Conservation (phyloP, 2,329 filamentous ascomycete species). For the Hypoxylon rubiginosum region DNA sequence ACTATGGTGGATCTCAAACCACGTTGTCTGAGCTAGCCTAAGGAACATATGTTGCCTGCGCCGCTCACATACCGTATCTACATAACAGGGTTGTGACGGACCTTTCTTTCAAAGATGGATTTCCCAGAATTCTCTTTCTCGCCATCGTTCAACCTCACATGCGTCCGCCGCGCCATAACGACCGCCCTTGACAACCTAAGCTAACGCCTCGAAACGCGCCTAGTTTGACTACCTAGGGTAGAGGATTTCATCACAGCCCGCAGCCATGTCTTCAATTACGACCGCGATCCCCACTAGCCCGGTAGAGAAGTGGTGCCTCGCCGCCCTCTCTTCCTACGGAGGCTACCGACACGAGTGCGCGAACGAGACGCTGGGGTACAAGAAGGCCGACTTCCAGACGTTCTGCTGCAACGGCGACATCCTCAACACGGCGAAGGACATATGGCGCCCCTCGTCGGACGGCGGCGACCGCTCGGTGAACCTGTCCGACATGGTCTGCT, state of each 20-base stretch:
- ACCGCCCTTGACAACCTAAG: background rate
- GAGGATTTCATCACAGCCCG: background rate
- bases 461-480: conserved; percentile 15
- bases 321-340: background rate
- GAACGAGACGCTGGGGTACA: conserved; percentile 17
- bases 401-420: conserved; percentile 40
- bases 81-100: conserved; percentile 1
- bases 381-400: conserved; percentile 34
- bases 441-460: conserved; percentile 15
- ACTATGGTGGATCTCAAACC: conserved; percentile 21
- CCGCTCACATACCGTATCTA: conserved; percentile 9
- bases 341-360: conserved; percentile 26
- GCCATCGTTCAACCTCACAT: background rate
- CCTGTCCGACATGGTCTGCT: conserved; percentile 38
- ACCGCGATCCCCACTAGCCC: conserved; percentile 32
- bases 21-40: conserved; percentile 22
- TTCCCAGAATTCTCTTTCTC: background rate
- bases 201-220: background rate
- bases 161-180: background rate
- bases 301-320: conserved; percentile 31
- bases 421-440: conserved; percentile 23
- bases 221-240: background rate
- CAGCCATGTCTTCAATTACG: conserved; percentile 34
- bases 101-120: background rate
- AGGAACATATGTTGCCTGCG: background rate